phyloP scores from a whole-genome alignment of 1,139 yeast species.

The Geotrichum carabidarum region DNA sequence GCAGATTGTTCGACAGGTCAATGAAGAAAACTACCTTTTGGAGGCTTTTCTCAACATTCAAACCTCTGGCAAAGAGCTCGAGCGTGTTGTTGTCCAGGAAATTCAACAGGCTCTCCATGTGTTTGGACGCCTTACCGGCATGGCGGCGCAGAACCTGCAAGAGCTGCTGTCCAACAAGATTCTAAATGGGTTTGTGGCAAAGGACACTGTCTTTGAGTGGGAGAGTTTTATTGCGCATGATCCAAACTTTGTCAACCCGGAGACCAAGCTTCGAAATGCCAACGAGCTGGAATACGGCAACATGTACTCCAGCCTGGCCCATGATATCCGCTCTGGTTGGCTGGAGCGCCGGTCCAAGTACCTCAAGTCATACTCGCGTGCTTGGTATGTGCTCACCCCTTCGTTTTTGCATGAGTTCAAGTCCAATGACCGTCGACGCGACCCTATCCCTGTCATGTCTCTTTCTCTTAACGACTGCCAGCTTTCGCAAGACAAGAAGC shows the following conservation, averaged over 20 bases:
- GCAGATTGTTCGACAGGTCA: slow-evolving; percentile 69
- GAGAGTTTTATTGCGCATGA: slow-evolving; percentile 72
- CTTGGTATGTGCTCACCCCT: slow-evolving; percentile 89
- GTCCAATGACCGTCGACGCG: slow-evolving; percentile 73
- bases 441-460: slow-evolving; percentile 83
- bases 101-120: slow-evolving; percentile 73
- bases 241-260: slow-evolving; percentile 70
- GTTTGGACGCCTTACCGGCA: slow-evolving; percentile 51
- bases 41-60: slow-evolving; percentile 87
- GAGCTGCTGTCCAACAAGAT: slow-evolving; percentile 57
- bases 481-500: slow-evolving; percentile 76
- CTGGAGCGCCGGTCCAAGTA: slow-evolving; percentile 88
- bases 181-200: slow-evolving; percentile 66
- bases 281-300: slow-evolving; percentile 61
- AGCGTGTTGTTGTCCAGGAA: slow-evolving; percentile 79
- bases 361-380: slow-evolving; percentile 80
- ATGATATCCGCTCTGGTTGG: slow-evolving; percentile 70
- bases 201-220: slow-evolving; percentile 85
- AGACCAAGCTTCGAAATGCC: slow-evolving; percentile 61
- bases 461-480: slow-evolving; percentile 75
- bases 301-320: slow-evolving; percentile 64
- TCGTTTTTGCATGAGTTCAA: slow-evolving; percentile 87
- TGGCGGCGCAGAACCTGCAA: slow-evolving; percentile 25
- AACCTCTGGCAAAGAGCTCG: slow-evolving; percentile 82
- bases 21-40: slow-evolving; percentile 78